Evolutionary conservation across 345 rosid species (phyloP).

Genomic region (Rhodomyrtus tomentosa): DNA sequence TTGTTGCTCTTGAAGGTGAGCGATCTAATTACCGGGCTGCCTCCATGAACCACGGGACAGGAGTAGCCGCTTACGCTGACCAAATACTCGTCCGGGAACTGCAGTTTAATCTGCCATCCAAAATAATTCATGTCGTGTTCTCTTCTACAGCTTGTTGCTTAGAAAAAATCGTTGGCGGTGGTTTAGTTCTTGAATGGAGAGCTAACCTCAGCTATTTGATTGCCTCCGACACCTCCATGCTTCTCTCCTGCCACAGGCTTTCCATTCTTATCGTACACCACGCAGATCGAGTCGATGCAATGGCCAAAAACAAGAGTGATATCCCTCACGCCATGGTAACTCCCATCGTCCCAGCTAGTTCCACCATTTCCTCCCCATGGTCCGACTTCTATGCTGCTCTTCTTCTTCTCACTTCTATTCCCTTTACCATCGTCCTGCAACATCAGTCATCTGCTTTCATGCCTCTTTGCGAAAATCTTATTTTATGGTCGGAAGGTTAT

Average conservation of each 20-base stretch:
- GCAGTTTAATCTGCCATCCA: constrained; percentile 49
- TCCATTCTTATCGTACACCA: constrained; percentile 54
- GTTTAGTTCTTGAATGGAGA: neutral
- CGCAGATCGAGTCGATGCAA: constrained; percentile 57
- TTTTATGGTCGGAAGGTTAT: neutral
- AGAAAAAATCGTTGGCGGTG: neutral
- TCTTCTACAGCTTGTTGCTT: neutral
- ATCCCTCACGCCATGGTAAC: constrained; percentile 50
- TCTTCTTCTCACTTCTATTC: constrained; percentile 9
- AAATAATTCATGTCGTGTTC: neutral
- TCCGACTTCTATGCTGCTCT: constrained; percentile 33
- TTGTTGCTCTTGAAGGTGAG: constrained; percentile 54
- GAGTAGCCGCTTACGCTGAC: constrained; percentile 47
- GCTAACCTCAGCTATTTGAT: constrained; percentile 36
- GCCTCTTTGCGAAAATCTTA: neutral
- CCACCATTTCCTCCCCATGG: constrained; percentile 92
- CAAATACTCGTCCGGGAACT: constrained; percentile 61
- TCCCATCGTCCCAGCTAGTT: constrained; percentile 59
- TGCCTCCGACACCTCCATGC: constrained; percentile 71
- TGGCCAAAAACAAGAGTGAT: constrained; percentile 44
- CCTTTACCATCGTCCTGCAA: constrained; percentile 16
- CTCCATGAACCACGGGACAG: constrained; percentile 42
- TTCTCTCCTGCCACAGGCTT: constrained; percentile 40
- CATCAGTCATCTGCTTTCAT: neutral
- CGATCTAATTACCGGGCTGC: constrained; percentile 58